phyloP scores from a whole-genome alignment of 1,284 basidiomycete genomes.

The Leccinum huronense region DNA sequence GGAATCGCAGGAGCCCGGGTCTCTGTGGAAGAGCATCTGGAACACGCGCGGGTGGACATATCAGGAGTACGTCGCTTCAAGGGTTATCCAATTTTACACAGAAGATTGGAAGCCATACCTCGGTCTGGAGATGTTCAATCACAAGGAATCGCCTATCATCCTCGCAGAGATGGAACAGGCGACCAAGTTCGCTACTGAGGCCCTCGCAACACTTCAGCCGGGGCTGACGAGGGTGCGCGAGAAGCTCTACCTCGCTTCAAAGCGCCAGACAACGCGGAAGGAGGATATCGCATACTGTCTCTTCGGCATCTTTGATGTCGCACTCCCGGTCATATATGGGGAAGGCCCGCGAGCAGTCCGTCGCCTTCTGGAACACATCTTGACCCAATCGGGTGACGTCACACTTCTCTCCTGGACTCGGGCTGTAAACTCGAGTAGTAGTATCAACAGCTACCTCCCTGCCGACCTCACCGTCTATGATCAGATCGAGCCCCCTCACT shows the following conservation, averaged over 20 bases:
- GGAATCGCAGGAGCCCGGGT: neutral
- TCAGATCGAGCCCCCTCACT: no score
- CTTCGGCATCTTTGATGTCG: neutral
- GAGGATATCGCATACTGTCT: neutral
- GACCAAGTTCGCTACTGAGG: neutral
- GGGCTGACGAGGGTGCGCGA: neutral
- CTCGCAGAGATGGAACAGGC: neutral
- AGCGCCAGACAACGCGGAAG: neutral
- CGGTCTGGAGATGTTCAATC: neutral
- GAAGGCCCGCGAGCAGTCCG: neutral
- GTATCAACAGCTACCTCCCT: neutral
- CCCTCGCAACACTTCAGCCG: neutral
- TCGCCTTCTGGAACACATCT: neutral
- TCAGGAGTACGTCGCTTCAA: neutral
- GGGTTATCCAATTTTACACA: neutral
- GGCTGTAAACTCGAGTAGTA: no score
- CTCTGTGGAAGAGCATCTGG: neutral
- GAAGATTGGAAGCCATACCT: neutral
- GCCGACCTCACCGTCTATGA: no score
- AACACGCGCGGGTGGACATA: neutral
- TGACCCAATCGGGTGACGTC: no score
- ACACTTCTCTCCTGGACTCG: no score
- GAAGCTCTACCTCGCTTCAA: neutral
- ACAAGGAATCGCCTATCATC: neutral
- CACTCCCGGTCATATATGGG: neutral